Base-by-base conservation (phyloP, 139 green algal species). In the Chlamydomonas eustigma region DNA sequence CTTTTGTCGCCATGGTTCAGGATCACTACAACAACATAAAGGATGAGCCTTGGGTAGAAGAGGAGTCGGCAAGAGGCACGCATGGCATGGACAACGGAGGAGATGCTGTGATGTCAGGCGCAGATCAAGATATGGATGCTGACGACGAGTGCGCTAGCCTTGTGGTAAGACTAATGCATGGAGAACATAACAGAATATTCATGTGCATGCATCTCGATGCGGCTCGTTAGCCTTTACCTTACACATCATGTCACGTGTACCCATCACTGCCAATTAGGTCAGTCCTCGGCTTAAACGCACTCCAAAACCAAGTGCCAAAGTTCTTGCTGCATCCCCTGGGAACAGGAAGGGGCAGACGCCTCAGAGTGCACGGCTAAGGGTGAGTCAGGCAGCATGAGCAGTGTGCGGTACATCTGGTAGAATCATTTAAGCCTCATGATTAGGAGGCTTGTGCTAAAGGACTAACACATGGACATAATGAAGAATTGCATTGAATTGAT, bases 1-100 rank as follows among this genome's bases (percentile, higher is more conserved):
- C 75, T 1, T 80, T 80, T 33, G 75, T 80, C 22, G 75, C 75
- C 28, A 75, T 80, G 65, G 75, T 80, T 18, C 50, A 75, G 5
- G 75, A 80, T 34, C 65, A 76, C 28, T 44, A 69, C 44, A 76
- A 76, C 28, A 68, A 68, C 71, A 12, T 68, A 25, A 44, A 67
- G 32, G 71, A 39, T 38, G 44, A 67, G 30, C 32, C 3, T 5
- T 39, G 71, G 30, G 71, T 3, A 5, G 44, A 76, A 12, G 44
- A 31, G 3, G 44, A 3, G 6, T 39, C 8, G 4, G 44, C n/a
- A 3, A 39, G 35, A 32, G 3, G 50, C n/a, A 6, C n/a, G 25
- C 44, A 28, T 28, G 39, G 38, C 37, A 38, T n/a, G 8, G 68
- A 63, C 38, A 75, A 64, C 37, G 33, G 4, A n/a, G 68, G 65